Evolutionary conservation across 1,284 basidiomycete species (phyloP).

Genomic region (Uromyces viciae-fabae): DNA sequence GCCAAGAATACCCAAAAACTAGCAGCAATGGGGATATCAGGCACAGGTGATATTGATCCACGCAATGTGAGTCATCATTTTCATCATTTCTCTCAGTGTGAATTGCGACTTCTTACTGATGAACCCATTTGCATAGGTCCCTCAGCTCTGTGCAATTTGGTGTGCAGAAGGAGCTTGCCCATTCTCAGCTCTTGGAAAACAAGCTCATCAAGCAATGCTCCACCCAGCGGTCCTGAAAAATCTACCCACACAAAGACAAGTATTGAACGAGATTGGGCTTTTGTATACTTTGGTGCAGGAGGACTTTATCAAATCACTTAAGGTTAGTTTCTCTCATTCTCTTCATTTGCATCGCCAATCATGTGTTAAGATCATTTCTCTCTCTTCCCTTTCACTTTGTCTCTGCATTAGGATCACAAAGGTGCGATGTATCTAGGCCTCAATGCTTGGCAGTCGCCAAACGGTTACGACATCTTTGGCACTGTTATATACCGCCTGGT

Average conservation of each 20-base stretch:
- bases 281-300: neutral
- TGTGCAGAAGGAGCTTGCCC: neutral
- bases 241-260: neutral
- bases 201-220: neutral
- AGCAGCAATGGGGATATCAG: neutral
- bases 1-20: neutral
- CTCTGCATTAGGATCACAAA: neutral
- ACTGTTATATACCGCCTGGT: slow-evolving; percentile 5
- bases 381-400: neutral
- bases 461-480: neutral
- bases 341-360: no score
- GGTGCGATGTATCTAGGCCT: slow-evolving; percentile 4
- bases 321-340: no score
- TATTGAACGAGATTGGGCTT: neutral
- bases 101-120: neutral
- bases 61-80: neutral
- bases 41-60: slow-evolving; percentile 2
- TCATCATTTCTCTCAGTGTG: neutral
- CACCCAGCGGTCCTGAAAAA: neutral
- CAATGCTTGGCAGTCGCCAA: neutral
- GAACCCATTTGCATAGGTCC: neutral
- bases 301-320: neutral
- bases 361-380: no score
- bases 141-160: slow-evolving; percentile 15
- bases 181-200: neutral